Evolutionary conservation across 208 protist species (phyloP).

Genomic region (Strigomonas culicis): DNA sequence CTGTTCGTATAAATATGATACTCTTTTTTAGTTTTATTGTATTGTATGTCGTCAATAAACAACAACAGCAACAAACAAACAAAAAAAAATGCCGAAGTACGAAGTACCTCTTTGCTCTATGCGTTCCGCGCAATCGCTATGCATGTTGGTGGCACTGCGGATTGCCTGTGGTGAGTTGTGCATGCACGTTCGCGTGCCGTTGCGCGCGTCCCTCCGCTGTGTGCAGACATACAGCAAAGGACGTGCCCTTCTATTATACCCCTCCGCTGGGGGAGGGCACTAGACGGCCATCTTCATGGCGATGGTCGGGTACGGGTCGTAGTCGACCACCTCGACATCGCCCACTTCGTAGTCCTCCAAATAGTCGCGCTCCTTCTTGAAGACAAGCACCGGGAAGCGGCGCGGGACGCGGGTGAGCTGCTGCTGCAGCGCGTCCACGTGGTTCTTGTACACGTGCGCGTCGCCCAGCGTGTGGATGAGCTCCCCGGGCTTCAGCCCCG

Average conservation of each 20-base stretch:
- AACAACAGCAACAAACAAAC: neutral
- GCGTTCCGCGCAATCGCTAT: constrained; percentile 4
- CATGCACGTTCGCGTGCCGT: no score
- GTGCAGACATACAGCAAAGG: neutral
- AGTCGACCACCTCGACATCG: constrained; percentile 95
- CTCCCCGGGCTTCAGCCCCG: constrained; percentile 94
- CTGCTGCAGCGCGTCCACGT: constrained; percentile 95
- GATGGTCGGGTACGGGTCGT: constrained; percentile 93
- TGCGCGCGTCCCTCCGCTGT: no score
- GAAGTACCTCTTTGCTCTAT: neutral
- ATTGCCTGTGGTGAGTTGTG: no score
- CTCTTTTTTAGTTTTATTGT: neutral
- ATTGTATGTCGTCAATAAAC: neutral
- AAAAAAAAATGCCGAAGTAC: constrained; percentile 12
- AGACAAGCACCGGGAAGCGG: constrained; percentile 90
- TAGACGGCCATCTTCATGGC: constrained; percentile 98
- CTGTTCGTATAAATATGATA: neutral
- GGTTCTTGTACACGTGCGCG: constrained; percentile 98
- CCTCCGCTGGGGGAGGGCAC: neutral
- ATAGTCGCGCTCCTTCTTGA: constrained; percentile 58
- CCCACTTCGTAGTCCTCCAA: constrained; percentile 92
- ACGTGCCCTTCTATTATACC: neutral
- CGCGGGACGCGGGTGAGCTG: constrained; percentile 91
- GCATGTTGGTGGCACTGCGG: no score
- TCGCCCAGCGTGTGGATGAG: constrained; percentile 98